phyloP scores from a whole-genome alignment of 2,329 filamentous ascomycete species.

The Penicillium verrucosum region DNA sequence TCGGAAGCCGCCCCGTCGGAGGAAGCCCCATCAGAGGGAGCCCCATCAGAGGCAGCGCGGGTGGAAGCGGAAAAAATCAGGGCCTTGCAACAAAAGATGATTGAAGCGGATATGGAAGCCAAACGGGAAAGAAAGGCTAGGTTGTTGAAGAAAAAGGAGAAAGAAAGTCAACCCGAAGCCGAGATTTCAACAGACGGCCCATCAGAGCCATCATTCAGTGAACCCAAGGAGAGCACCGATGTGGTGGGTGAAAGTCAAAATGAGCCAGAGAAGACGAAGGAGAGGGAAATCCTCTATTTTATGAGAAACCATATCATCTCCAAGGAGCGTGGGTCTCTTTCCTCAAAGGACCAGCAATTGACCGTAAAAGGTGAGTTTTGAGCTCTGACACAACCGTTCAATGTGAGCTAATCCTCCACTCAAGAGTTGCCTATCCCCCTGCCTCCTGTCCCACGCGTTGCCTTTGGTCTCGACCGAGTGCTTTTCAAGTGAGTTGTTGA shows the following conservation, averaged over 20 bases:
- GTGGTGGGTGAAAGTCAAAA: background rate
- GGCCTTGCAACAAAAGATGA: background rate
- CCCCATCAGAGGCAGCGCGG: background rate
- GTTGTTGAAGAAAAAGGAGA: background rate
- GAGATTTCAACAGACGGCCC: background rate
- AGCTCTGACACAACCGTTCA: background rate
- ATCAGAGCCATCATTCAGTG: background rate
- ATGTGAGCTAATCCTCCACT: slow-evolving; percentile 6
- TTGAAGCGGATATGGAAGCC: background rate
- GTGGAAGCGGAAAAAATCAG: background rate
- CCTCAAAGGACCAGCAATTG: slow-evolving; percentile 1
- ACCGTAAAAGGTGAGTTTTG: slow-evolving; percentile 21
- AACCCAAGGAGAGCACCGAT: background rate
- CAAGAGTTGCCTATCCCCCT: slow-evolving; percentile 44
- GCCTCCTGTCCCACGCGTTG: slow-evolving; percentile 59
- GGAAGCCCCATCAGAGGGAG: background rate
- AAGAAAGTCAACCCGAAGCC: background rate
- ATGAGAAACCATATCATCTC: background rate
- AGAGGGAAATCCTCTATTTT: no score
- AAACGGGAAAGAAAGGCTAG: background rate
- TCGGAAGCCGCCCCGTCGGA: background rate
- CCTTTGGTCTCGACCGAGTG: slow-evolving; percentile 79
- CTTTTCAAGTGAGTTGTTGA: slow-evolving; percentile 69
- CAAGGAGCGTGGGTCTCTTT: slow-evolving; percentile 17
- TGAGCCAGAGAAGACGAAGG: background rate